Evolutionary conservation across 441 rosid species (phyloP).

Genomic region (Biscutella laevigata): DNA sequence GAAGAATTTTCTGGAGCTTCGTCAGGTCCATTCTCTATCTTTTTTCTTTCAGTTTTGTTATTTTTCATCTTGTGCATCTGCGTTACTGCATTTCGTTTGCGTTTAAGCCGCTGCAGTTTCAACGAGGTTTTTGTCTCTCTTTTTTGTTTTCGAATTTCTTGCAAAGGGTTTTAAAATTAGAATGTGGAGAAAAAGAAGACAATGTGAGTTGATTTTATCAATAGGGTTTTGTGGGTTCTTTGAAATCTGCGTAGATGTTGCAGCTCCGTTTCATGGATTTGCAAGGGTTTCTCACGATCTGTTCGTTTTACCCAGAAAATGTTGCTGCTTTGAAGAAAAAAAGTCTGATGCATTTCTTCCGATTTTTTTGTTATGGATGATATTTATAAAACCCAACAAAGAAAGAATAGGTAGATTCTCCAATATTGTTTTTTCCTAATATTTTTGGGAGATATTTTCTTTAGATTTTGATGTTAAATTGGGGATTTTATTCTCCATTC

Average conservation of each 20-base stretch:
- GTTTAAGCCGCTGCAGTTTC: not conserved
- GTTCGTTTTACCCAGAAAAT: slow-evolving; percentile 19
- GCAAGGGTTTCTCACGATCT: slow-evolving; percentile 17
- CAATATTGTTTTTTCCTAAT: slow-evolving; percentile 10
- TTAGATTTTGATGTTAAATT: slow-evolving; percentile 1
- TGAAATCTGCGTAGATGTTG: slow-evolving; percentile 4
- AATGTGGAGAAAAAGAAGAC: not conserved
- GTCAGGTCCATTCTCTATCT: slow-evolving; percentile 12
- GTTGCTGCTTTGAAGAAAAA: slow-evolving; percentile 10
- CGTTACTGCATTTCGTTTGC: slow-evolving; percentile 9
- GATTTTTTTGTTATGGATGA: not conserved
- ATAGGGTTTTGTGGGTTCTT: slow-evolving; percentile 22
- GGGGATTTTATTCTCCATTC: not conserved
- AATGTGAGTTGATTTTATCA: slow-evolving; percentile 13
- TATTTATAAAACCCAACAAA: not conserved
- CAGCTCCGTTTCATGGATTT: slow-evolving; percentile 29
- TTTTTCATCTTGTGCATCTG: slow-evolving; percentile 2
- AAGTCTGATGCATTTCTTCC: not conserved
- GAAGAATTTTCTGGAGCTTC: slow-evolving; percentile 13
- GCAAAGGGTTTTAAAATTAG: not conserved
- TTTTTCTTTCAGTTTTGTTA: not conserved
- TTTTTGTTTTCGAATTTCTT: not conserved
- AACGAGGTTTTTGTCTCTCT: not conserved
- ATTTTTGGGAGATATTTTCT: slow-evolving; percentile 5
- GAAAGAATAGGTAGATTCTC: slow-evolving; percentile 11